Percentiles rank a stretch among this genome's conserved stretches.
Conservation (phyloP, 192 early-diverging fungal species). For the Coemansia nantahalensis region DNA sequence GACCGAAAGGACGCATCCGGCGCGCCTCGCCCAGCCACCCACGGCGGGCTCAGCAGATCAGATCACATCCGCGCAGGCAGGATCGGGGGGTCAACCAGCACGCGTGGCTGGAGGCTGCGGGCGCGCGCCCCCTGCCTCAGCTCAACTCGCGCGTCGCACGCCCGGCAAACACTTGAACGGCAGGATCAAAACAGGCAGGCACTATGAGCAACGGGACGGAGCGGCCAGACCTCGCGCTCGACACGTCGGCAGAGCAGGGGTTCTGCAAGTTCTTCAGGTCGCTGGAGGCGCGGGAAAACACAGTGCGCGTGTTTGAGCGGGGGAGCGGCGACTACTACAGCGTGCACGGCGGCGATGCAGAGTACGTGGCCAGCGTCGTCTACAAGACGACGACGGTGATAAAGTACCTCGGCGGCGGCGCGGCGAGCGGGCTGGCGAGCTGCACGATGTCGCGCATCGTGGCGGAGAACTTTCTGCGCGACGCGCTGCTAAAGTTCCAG, state of each 20-base stretch:
- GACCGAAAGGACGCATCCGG: too few relatives aligned
- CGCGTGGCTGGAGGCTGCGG: too few relatives aligned
- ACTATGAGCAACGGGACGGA: constrained; percentile 31
- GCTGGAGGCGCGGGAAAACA: constrained; percentile 31
- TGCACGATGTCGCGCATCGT: constrained; percentile 76
- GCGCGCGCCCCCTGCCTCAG: too few relatives aligned
- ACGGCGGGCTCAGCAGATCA: too few relatives aligned
- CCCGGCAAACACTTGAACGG: too few relatives aligned
- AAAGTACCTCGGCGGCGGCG: constrained; percentile 79
- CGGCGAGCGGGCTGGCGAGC: constrained; percentile 62
- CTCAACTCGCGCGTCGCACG: too few relatives aligned
- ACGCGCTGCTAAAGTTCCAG: constrained; percentile 71
- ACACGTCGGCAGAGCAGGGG: constrained; percentile 42
- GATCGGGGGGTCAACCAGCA: too few relatives aligned
- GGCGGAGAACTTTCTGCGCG: constrained; percentile 75
- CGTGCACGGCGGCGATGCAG: constrained; percentile 85
- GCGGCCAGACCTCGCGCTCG: constrained; percentile 34
- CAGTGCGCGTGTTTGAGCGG: constrained; percentile 53
- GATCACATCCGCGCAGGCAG: too few relatives aligned
- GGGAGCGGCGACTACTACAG: constrained; percentile 74
- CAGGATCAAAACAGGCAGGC: not conserved
- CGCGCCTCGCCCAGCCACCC: too few relatives aligned
- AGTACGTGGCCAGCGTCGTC: constrained; percentile 78
- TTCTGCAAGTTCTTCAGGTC: constrained; percentile 36
- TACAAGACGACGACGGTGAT: constrained; percentile 92